Evolutionary conservation across 1,284 basidiomycete genomes (phyloP).

Genomic region (Sutorius eximius): DNA sequence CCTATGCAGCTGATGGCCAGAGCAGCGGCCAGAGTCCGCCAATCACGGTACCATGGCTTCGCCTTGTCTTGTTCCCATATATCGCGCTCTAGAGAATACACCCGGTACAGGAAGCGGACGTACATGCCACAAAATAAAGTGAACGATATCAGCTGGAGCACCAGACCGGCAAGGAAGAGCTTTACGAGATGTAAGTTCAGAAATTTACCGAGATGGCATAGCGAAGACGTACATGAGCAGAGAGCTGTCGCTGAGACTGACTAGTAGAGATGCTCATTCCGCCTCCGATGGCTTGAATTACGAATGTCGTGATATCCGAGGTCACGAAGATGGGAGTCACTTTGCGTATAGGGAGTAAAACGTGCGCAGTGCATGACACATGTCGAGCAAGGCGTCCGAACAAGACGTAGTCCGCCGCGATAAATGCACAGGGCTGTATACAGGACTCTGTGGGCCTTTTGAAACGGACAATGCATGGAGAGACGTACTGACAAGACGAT

Average conservation of each 20-base stretch:
- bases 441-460: background rate
- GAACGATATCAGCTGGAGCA: slow-evolving; percentile 65
- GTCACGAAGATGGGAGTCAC: slow-evolving; percentile 55
- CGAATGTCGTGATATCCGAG: slow-evolving; percentile 67
- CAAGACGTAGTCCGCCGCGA: slow-evolving; percentile 71
- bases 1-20: slow-evolving; percentile 63
- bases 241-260: slow-evolving; percentile 22
- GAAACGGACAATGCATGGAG: background rate
- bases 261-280: slow-evolving; percentile 9
- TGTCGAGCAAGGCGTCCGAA: slow-evolving; percentile 60
- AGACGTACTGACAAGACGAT: slow-evolving; percentile 59
- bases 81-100: slow-evolving; percentile 46
- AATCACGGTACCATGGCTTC: slow-evolving; percentile 52
- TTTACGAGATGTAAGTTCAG: slow-evolving; percentile 43
- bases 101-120: slow-evolving; percentile 55
- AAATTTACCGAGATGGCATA: slow-evolving; percentile 51
- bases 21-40: slow-evolving; percentile 57
- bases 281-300: slow-evolving; percentile 51
- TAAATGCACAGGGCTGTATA: slow-evolving; percentile 62
- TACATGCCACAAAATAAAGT: slow-evolving; percentile 59
- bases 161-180: slow-evolving; percentile 66
- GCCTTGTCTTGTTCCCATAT: slow-evolving; percentile 44
- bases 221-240: slow-evolving; percentile 42
- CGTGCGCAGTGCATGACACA: slow-evolving; percentile 49
- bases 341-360: slow-evolving; percentile 53